phyloP scores from a whole-genome alignment of 2,329 filamentous ascomycete species.

The Trichoderma polysporum region DNA sequence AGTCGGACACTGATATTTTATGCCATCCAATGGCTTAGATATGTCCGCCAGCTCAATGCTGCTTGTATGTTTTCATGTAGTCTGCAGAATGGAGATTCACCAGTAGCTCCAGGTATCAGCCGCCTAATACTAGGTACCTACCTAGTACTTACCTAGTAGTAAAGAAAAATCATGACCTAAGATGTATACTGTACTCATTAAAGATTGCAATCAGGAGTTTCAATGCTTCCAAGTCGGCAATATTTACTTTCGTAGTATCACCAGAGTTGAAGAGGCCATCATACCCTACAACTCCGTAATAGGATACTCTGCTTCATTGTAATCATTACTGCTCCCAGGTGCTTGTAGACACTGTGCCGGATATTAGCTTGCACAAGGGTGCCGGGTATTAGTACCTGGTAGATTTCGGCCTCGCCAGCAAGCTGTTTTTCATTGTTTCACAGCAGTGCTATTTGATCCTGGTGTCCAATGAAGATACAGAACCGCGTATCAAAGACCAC shows the following conservation, averaged over 20 bases:
- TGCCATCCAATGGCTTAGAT: not conserved
- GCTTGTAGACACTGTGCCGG: slow-evolving; percentile 1
- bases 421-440: slow-evolving; percentile 12
- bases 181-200: no score
- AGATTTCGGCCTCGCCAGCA: slow-evolving; percentile 1
- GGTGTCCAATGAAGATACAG: not conserved
- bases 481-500: not conserved
- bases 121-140: no score
- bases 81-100: no score
- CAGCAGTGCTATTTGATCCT: not conserved
- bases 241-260: not conserved
- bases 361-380: slow-evolving; percentile 12
- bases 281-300: slow-evolving; percentile 3
- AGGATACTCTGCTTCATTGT: not conserved
- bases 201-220: not conserved
- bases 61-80: not conserved
- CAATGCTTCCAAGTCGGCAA: not conserved
- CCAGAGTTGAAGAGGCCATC: not conserved
- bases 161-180: no score
- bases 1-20: not conserved
- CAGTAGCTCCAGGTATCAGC: no score
- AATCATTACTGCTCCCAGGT: not conserved
- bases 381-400: not conserved
- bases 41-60: not conserved
- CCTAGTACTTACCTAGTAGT: no score